Base-by-base conservation (phyloP, 2,329 filamentous ascomycete genomes). In the Curvularia sp. region DNA sequence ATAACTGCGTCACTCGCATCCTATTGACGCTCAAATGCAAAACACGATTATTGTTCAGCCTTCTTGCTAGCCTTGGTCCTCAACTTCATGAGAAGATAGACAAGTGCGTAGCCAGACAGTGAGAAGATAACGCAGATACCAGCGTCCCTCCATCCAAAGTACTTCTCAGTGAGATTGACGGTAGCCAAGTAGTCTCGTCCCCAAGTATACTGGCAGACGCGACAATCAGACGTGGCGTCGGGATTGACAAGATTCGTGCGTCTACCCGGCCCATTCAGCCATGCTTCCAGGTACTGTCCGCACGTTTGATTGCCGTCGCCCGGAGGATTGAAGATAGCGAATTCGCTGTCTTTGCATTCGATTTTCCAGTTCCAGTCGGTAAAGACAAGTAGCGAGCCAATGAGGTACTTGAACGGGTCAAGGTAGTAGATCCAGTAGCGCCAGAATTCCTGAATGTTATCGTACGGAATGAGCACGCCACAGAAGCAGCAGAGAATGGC, bases 391-490 rank as follows among this genome's bases (percentile, higher is more conserved):
- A 80, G 66, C 0, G 73, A 66, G 7, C 76, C 76, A 70, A 80
- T 78, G 46, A 80, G 71, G 64, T 79, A 80, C 61, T 75, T 80
- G 71, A 79, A 80, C 0, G 78, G 78, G 57, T 79, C 77, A 19
- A 80, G 63, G 43, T 68, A 78, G 67, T 78, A 77, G 3, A 78
- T 53, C 77, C 77, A 80, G 69, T 78, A 79, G 15, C 72, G 57
- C 90, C 90, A 94, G 82, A 93, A 93, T 1, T 84, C 80, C 0
- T 90, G 89, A 21, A 94, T 83, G 3, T 80, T 78, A 5, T 77
- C 74, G 1, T 89, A 88, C 1, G 81, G 80, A 34, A 87, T 87
- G 57, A 95, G 83, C 41, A 95, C 88, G 80, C 72, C 72, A 38
- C 69, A 72, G 58, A 74, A 74, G 5, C 63, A 66, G 30, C 70